Evolutionary conservation across 768 basidiomycete species (phyloP).

Genomic region (Epithele typhae): DNA sequence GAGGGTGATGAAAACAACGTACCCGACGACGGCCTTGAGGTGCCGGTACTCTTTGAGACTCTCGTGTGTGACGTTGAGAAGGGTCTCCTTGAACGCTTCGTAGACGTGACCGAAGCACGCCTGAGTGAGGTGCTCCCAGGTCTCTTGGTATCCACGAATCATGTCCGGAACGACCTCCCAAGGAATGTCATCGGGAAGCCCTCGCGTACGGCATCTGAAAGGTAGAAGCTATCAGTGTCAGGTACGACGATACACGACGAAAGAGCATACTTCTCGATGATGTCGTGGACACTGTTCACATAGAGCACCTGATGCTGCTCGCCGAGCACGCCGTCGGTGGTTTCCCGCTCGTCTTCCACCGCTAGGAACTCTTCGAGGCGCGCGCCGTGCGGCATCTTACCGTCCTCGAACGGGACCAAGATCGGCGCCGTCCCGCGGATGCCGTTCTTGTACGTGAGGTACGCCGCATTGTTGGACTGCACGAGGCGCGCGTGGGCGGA

Average conservation of each 20-base stretch:
- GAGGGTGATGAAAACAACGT: no score
- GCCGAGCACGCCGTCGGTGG: conserved; percentile 2
- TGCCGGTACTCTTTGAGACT: no score
- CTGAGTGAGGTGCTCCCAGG: no score
- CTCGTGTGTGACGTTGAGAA: conserved; percentile 58
- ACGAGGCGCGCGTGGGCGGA: conserved; percentile 29
- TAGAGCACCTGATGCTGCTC: conserved; percentile 27
- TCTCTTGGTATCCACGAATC: no score
- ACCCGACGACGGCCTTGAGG: no score
- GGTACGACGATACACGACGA: no score
- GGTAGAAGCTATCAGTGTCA: background rate
- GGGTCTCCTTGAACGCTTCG: no score
- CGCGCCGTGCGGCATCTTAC: conserved; percentile 10
- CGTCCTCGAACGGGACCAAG: conserved; percentile 33
- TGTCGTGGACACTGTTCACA: background rate
- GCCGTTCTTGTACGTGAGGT: conserved; percentile 28
- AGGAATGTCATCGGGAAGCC: no score
- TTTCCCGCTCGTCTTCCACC: background rate
- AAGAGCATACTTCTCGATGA: background rate
- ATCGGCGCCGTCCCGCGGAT: conserved; percentile 38
- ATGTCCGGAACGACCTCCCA: no score
- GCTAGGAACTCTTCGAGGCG: background rate
- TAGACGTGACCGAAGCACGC: no score
- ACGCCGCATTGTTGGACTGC: conserved; percentile 31
- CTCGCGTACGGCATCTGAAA: no score